Conservation (phyloP, 768 basidiomycete genomes). For the Paxillus ammoniavirescens region DNA sequence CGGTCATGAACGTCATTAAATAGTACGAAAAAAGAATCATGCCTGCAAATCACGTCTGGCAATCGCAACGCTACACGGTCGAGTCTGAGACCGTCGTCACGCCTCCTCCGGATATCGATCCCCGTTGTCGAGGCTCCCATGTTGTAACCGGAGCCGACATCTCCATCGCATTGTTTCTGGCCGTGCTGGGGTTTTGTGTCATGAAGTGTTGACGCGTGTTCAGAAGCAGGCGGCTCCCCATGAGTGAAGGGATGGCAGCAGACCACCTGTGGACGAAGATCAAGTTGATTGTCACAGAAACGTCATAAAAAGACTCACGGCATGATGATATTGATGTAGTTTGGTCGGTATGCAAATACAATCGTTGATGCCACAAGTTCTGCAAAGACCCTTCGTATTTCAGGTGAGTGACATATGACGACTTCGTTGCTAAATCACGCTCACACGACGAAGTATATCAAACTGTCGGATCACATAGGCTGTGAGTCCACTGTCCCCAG, state of each 20-base stretch:
- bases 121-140: background rate
- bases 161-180: background rate
- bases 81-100: background rate
- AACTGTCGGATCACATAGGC: slow-evolving; percentile 1
- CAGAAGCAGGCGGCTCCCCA: slow-evolving; percentile 23
- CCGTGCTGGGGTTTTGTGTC: background rate
- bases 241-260: slow-evolving; percentile 21
- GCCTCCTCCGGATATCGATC: background rate
- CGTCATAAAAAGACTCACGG: slow-evolving; percentile 14
- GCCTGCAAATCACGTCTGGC: background rate
- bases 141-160: background rate
- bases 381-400: slow-evolving; percentile 15
- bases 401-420: background rate
- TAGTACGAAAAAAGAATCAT: background rate
- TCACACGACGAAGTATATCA: slow-evolving; percentile 23
- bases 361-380: slow-evolving; percentile 16
- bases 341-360: slow-evolving; percentile 17
- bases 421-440: background rate
- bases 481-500: background rate
- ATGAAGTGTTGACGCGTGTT: slow-evolving; percentile 18
- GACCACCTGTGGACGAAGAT: slow-evolving; percentile 18
- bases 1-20: background rate
- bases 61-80: background rate
- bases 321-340: slow-evolving; percentile 21
- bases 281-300: background rate